Evolutionary conservation across 2,329 filamentous ascomycete genomes (phyloP), one percentile per base, ranked within the genome.

Genomic region (Cordyceps javanica): DNA sequence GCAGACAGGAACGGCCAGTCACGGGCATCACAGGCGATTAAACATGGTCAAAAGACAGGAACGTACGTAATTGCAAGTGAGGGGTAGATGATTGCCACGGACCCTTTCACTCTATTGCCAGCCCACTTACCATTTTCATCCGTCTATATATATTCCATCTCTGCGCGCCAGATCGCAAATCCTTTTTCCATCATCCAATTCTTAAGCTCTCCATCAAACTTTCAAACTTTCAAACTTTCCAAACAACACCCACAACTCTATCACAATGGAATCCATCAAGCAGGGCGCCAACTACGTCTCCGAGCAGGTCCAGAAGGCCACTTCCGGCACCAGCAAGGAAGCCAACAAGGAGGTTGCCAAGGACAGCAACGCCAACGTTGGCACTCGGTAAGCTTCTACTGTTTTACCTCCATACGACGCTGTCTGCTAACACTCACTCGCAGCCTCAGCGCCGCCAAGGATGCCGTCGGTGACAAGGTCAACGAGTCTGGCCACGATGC

Each of bases 341-440:
- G 76, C 76, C 76, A 88, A 88, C 82, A 87, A 88, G 82, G 69
- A 79, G 63, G 78, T 83, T 63, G 85, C 85, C 71, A 87, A 88
- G 80, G 82, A 83, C 69, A 70, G 64, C 70, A 73, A 85, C 68
- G 77, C 77, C 61, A 62, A 64, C 64, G 6, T 84, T 59, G 69
- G 73, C 68, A 83, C 80, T 68, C 83, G 85, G 76, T 79, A 70
- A 66, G 73, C 49, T 11, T 8, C 34, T 19, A 41, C 2, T 36
- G 4, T 28, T 26, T 23, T 11, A 10, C n/a, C 23, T 13, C 6
- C 25, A 5, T 19, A 14, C 3, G 2, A 34, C 3, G 2, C 6
- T 42, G 6, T 5, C 0, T 23, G 13, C 28, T n/a, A 48, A n/a
- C 61, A 42, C 5, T 60, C 63, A 59, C 67, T 10, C 32, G 21